phyloP scores from a whole-genome alignment of 208 protist species.

The Dictyostelium gargantuum region DNA sequence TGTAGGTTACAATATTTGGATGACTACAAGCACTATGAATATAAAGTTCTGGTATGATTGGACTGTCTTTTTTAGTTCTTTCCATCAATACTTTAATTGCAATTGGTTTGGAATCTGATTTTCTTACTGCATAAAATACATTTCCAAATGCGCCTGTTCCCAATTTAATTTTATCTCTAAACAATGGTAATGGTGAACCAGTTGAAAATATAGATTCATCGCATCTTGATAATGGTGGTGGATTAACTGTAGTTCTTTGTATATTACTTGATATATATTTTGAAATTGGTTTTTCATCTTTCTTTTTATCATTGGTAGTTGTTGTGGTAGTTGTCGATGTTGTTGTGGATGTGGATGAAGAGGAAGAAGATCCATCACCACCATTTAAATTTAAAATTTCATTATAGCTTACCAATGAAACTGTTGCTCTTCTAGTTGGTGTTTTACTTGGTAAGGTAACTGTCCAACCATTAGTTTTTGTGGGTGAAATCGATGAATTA shows the following conservation, averaged over 20 bases:
- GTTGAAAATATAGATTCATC: slow-evolving; percentile 46
- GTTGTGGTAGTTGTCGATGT: background rate
- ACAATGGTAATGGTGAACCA: slow-evolving; percentile 1
- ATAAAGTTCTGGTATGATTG: slow-evolving; percentile 50
- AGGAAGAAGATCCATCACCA: background rate
- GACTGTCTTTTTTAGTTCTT: slow-evolving; percentile 5
- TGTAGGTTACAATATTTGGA: slow-evolving; percentile 11
- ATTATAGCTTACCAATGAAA: background rate
- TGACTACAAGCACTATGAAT: slow-evolving; percentile 36
- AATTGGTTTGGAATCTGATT: slow-evolving; percentile 4
- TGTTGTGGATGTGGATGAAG: background rate
- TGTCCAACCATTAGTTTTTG: background rate
- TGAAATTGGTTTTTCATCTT: background rate
- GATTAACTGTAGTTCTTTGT: background rate
- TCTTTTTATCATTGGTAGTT: background rate
- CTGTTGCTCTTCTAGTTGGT: slow-evolving; percentile 35
- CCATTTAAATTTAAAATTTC: background rate
- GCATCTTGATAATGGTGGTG: slow-evolving; percentile 7
- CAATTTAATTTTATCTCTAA: slow-evolving; percentile 55
- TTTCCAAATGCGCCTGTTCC: slow-evolving; percentile 63
- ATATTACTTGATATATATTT: background rate
- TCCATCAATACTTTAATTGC: slow-evolving; percentile 63
- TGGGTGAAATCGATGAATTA: background rate
- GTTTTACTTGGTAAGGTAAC: slow-evolving; percentile 27
- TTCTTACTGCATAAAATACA: slow-evolving; percentile 44